Percentiles rank a stretch among this genome's conserved stretches.
Evolutionary conservation across 768 basidiomycete species (phyloP).

Genomic region (Leccinum broughii): DNA sequence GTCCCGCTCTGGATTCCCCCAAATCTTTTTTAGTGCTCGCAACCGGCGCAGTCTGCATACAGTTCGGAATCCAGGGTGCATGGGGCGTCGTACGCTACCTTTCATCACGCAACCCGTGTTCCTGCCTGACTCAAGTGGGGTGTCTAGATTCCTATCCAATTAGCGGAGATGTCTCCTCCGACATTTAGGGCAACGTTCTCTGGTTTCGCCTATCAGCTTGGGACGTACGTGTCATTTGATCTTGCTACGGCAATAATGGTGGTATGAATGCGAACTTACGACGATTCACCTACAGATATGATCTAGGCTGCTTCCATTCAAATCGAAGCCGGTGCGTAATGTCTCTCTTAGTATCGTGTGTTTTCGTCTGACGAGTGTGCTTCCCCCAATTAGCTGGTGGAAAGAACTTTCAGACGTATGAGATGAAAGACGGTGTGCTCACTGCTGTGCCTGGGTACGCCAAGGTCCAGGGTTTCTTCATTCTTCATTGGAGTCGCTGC

Average conservation of each 20-base stretch:
- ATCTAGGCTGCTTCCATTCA: too few species aligned
- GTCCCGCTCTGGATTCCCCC: conserved; percentile 85
- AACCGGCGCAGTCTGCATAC: conserved; percentile 84
- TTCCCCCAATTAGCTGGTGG: too few species aligned
- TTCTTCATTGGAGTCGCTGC: conserved; percentile 83
- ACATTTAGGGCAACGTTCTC: conserved; percentile 89
- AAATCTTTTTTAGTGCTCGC: conserved; percentile 62
- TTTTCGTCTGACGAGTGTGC: too few species aligned
- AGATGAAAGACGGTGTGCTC: too few species aligned
- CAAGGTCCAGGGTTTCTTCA: conserved; percentile 50
- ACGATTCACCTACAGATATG: too few species aligned
- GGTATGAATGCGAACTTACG: too few species aligned
- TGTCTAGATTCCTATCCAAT: conserved; percentile 64
- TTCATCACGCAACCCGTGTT: neutral
- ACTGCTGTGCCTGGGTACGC: too few species aligned
- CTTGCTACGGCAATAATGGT: too few species aligned
- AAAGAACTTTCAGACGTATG: too few species aligned
- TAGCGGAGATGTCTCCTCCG: conserved; percentile 83
- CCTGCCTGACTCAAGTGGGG: neutral
- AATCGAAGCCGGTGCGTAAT: too few species aligned
- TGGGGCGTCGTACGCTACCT: conserved; percentile 72
- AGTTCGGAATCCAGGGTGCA: conserved; percentile 87
- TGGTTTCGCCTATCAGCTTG: conserved; percentile 82
- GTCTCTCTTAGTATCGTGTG: too few species aligned
- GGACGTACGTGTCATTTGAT: conserved; percentile 42